Conservation (phyloP, 2,329 filamentous ascomycete genomes). For the Westerdykella sp. region DNA sequence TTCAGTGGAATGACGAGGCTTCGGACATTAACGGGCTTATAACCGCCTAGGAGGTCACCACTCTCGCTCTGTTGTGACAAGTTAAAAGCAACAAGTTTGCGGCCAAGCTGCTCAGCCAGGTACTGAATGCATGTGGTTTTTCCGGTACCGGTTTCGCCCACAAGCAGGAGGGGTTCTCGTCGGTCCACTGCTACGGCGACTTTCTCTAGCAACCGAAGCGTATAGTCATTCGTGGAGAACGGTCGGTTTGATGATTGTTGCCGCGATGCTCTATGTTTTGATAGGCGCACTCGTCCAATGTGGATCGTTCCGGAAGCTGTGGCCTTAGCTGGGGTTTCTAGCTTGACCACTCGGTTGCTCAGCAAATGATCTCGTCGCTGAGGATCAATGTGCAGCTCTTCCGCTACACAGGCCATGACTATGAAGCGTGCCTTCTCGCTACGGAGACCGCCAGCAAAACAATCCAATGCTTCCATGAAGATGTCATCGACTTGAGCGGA, state of each 20-base stretch:
- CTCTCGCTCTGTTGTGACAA: slow-evolving; percentile 96
- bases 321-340: slow-evolving; percentile 35
- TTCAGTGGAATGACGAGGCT: slow-evolving; percentile 83
- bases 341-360: slow-evolving; percentile 62
- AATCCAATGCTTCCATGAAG: slow-evolving; percentile 89
- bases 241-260: slow-evolving; percentile 41
- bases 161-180: slow-evolving; percentile 82
- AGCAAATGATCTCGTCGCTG: slow-evolving; percentile 76
- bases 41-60: slow-evolving; percentile 90
- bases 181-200: slow-evolving; percentile 76
- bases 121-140: slow-evolving; percentile 97
- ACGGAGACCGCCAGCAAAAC: slow-evolving; percentile 77
- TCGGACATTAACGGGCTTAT: slow-evolving; percentile 89
- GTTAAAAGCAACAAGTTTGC: slow-evolving; percentile 88
- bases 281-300: slow-evolving; percentile 41
- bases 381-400: slow-evolving; percentile 79
- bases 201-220: slow-evolving; percentile 78
- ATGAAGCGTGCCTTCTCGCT: slow-evolving; percentile 55
- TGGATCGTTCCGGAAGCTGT: slow-evolving; percentile 23
- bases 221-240: slow-evolving; percentile 85
- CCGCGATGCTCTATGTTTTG: slow-evolving; percentile 40
- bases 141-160: slow-evolving; percentile 98
- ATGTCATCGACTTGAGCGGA: slow-evolving; percentile 73
- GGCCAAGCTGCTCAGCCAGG: slow-evolving; percentile 73
- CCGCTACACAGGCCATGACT: slow-evolving; percentile 66